Percentiles rank a stretch among this genome's conserved stretches.
Conservation (phyloP, 306 rosid genomes). For the Castanospermum australe region DNA sequence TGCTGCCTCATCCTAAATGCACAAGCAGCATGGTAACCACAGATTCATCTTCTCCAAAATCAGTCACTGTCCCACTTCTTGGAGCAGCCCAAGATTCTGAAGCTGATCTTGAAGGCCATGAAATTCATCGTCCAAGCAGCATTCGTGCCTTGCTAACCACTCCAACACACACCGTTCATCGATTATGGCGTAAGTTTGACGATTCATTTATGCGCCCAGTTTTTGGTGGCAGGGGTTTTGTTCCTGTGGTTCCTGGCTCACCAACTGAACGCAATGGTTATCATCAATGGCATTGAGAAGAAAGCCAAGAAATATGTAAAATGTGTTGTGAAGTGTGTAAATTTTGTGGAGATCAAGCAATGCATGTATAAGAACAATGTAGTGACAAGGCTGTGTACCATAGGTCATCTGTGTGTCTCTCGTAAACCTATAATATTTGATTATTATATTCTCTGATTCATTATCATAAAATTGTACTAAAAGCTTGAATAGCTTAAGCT, state of each 20-base stretch:
- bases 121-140: constrained; percentile 73
- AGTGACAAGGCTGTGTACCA: constrained; percentile 31
- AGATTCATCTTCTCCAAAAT: constrained; percentile 71
- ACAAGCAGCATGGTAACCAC: constrained; percentile 49
- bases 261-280: constrained; percentile 67
- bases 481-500: background rate
- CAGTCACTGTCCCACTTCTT: constrained; percentile 67
- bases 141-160: constrained; percentile 68
- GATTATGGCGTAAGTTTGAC: constrained; percentile 91
- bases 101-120: constrained; percentile 49
- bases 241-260: constrained; percentile 90
- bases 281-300: constrained; percentile 49
- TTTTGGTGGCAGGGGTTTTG: constrained; percentile 98
- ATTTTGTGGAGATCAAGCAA: constrained; percentile 23
- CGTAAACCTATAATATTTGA: constrained; percentile 4
- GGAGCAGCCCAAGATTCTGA: constrained; percentile 74
- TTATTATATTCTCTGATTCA: constrained; percentile 3
- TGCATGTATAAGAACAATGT: constrained; percentile 16
- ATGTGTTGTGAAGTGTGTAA: constrained; percentile 36
- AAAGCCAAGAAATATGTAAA: constrained; percentile 26
- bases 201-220: constrained; percentile 94
- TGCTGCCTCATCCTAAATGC: constrained; percentile 57
- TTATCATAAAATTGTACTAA: background rate
- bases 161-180: constrained; percentile 95
- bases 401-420: background rate